Evolutionary conservation across 306 rosid species (phyloP), one percentile per base, ranked within the genome.

Genomic region (Ormosia emarginata): DNA sequence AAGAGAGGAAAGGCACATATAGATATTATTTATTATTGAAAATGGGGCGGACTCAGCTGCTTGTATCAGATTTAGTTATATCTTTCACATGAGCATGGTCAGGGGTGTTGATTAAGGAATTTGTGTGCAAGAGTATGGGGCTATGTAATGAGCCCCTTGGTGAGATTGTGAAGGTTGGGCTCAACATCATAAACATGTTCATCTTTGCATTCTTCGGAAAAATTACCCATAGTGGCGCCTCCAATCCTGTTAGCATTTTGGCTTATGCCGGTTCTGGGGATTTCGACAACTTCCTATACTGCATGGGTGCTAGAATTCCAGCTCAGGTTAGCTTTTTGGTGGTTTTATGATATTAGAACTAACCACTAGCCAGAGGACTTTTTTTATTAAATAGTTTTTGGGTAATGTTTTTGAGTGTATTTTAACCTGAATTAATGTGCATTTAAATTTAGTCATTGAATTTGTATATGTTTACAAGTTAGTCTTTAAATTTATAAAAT

Each of bases 11-110:
- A 24, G 5, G 6, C 30, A 7, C 65, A 41, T 9, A 41, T n/a
- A 13, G 14, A 50, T 36, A 1, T 47, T 37, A 5, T 63, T 65
- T 62, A 18, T 39, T 4, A 4, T 18, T 24, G 73, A 18, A 52
- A 77, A 90, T 90, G 93, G 88, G 79, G 44, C 47, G 75, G 43
- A 39, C 69, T 82, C 78, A 75, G 56, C 69, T 85, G 80, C 76
- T 92, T 0, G 70, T 72, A 4, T 82, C 92, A 4, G 97, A 92
- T 85, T 88, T 90, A 30, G 11, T 67, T 7, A 43, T 90, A 15
- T 87, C 94, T 40, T 92, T 90, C 79, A 83, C 79, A 91, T 90
- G 96, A 92, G 90, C 80, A 24, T 90, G 88, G 85, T 90, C 96
- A 8, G 89, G 90, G 52, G 84, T 80, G 78, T 39, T 91, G 41